phyloP scores from a whole-genome alignment of 2,329 filamentous ascomycete genomes.

The Colletotrichum echinochloae region DNA sequence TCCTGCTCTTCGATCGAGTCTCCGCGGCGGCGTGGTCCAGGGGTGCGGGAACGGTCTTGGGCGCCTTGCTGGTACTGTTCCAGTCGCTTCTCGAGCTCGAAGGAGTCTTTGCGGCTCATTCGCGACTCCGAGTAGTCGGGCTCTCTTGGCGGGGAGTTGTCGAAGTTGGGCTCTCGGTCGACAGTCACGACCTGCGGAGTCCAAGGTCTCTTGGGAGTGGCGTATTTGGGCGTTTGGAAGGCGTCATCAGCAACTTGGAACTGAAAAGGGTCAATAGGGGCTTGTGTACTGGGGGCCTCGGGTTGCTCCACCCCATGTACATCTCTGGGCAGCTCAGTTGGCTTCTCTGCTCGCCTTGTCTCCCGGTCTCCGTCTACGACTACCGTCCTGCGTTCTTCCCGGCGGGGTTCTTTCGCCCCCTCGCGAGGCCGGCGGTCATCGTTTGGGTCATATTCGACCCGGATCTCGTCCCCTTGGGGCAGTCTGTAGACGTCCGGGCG shows the following conservation, averaged over 20 bases:
- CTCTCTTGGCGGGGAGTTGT: constrained; percentile 49
- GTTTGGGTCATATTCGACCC: constrained; percentile 38
- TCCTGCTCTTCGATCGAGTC: constrained; percentile 52
- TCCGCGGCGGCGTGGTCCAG: constrained; percentile 42
- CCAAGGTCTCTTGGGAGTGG: constrained; percentile 55
- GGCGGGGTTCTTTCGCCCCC: constrained; percentile 43
- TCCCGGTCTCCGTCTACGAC: constrained; percentile 41
- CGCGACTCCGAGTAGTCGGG: constrained; percentile 49
- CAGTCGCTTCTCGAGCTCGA: constrained; percentile 55
- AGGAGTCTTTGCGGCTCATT: constrained; percentile 63
- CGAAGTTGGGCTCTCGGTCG: constrained; percentile 65
- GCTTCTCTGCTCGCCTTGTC: constrained; percentile 46
- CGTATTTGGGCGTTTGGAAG: constrained; percentile 58
- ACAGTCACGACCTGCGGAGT: constrained; percentile 66
- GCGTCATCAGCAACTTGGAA: constrained; percentile 66
- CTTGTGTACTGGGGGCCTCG: constrained; percentile 44
- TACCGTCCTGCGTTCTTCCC: constrained; percentile 41
- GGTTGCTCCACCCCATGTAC: constrained; percentile 39
- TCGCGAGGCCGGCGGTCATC: constrained; percentile 40
- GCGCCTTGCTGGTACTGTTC: constrained; percentile 45
- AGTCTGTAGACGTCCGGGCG: constrained; percentile 34
- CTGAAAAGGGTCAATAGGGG: constrained; percentile 68
- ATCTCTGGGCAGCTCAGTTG: constrained; percentile 39
- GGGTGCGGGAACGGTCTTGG: constrained; percentile 43
- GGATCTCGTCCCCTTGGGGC: constrained; percentile 38